Evolutionary conservation across 176 grass and related monocot genomes (phyloP).

Genomic region (Coix lacrymajobi): DNA sequence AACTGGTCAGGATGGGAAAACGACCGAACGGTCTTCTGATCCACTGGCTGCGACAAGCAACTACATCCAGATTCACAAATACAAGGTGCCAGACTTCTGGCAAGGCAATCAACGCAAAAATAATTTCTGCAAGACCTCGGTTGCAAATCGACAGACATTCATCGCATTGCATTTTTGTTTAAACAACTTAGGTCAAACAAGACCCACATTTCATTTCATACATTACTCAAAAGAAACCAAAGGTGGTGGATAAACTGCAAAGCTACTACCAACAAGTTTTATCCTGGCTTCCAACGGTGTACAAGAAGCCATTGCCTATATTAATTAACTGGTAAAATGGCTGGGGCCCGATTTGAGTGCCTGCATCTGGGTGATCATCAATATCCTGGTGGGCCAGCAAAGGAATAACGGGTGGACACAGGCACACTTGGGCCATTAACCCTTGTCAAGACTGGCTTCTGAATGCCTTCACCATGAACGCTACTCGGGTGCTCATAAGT

Average conservation of each 20-base stretch:
- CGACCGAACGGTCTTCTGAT: neutral
- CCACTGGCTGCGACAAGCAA: neutral
- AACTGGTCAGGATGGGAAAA: neutral
- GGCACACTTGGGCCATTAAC: neutral
- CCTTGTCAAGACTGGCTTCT: constrained; percentile 29
- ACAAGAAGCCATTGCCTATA: constrained; percentile 1
- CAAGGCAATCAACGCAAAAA: neutral
- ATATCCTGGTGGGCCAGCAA: constrained; percentile 36
- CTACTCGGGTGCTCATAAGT: constrained; percentile 13
- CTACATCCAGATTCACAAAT: neutral
- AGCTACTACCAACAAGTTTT: neutral
- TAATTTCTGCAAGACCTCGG: neutral
- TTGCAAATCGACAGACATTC: neutral
- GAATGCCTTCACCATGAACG: constrained; percentile 19
- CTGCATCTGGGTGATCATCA: constrained; percentile 16
- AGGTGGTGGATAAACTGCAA: neutral
- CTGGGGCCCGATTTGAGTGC: neutral
- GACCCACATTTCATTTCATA: neutral
- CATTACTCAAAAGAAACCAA: neutral
- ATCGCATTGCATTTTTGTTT: neutral
- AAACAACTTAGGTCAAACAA: neutral
- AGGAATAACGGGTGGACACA: constrained; percentile 49
- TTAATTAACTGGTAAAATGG: neutral
- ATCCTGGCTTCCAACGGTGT: neutral
- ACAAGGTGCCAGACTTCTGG: too few species aligned